Evolutionary conservation across 768 basidiomycete genomes (phyloP).

Genomic region (Galerina marginata): DNA sequence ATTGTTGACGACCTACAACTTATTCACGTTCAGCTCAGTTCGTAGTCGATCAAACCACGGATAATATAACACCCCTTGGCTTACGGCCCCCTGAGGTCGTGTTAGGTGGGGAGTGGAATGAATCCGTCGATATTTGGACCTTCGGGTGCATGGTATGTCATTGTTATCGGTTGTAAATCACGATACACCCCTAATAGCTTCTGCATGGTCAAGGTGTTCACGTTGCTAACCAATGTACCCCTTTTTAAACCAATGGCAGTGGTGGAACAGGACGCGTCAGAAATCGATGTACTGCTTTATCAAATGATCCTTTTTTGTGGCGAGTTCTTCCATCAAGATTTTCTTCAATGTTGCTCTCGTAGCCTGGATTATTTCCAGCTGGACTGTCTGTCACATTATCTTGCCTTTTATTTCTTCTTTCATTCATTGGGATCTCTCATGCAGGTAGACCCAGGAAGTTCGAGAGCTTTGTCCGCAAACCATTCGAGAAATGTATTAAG

Average conservation of each 20-base stretch:
- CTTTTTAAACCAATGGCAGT: conserved; percentile 9
- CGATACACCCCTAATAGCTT: neutral
- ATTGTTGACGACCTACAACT: neutral
- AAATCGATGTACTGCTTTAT: conserved; percentile 15
- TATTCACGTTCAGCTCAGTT: conserved; percentile 15
- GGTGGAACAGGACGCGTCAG: conserved; percentile 5
- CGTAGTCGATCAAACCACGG: conserved; percentile 16
- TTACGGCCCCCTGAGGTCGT: conserved; percentile 29
- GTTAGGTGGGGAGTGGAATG: conserved; percentile 28
- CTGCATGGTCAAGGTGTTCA: neutral
- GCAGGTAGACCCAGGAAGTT: neutral
- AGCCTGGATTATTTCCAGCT: conserved; percentile 12
- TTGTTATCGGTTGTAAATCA: neutral
- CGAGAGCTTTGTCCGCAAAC: conserved; percentile 1
- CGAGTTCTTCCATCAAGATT: conserved; percentile 14
- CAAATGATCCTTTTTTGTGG: conserved; percentile 17
- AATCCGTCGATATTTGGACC: conserved; percentile 33
- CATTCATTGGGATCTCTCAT: neutral
- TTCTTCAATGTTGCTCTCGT: conserved; percentile 8
- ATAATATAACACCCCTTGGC: conserved; percentile 19
- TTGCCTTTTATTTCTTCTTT: neutral
- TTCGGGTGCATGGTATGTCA: conserved; percentile 29
- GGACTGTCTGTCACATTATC: conserved; percentile 10
- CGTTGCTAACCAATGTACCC: neutral
- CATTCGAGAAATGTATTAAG: conserved; percentile 7